Conservation (phyloP, 2,329 filamentous ascomycete genomes). For the Xylaria polymorpha region DNA sequence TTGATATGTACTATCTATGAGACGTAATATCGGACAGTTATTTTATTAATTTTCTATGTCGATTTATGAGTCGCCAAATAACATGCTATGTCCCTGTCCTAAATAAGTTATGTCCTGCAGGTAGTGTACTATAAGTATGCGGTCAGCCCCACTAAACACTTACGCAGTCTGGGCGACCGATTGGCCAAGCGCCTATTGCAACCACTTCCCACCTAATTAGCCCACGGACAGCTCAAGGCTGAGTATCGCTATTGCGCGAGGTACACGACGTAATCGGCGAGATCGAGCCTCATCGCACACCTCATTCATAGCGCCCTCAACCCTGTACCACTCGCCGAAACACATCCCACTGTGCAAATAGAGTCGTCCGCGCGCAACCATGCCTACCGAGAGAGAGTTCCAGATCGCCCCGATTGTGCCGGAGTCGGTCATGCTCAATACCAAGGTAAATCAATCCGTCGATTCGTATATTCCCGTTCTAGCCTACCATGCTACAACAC, state of each 20-base stretch:
- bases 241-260: background rate
- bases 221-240: background rate
- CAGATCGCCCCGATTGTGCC: conserved; percentile 81
- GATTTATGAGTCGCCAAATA: no score
- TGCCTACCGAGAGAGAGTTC: conserved; percentile 78
- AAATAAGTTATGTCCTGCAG: no score
- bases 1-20: background rate
- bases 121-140: background rate
- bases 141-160: background rate
- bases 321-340: background rate
- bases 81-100: no score
- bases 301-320: background rate
- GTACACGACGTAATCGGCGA: conserved; percentile 5
- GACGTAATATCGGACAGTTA: background rate
- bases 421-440: conserved; percentile 84
- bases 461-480: conserved; percentile 17
- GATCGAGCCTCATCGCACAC: conserved; percentile 8
- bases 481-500: background rate
- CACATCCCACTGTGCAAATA: background rate
- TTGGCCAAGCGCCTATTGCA: background rate
- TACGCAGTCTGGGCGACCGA: background rate
- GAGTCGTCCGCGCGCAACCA: conserved; percentile 52
- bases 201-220: background rate
- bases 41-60: no score
- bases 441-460: conserved; percentile 65